Conservation (phyloP, 352 stramenopile genomes). For the Salisapilia sapeloensis region DNA sequence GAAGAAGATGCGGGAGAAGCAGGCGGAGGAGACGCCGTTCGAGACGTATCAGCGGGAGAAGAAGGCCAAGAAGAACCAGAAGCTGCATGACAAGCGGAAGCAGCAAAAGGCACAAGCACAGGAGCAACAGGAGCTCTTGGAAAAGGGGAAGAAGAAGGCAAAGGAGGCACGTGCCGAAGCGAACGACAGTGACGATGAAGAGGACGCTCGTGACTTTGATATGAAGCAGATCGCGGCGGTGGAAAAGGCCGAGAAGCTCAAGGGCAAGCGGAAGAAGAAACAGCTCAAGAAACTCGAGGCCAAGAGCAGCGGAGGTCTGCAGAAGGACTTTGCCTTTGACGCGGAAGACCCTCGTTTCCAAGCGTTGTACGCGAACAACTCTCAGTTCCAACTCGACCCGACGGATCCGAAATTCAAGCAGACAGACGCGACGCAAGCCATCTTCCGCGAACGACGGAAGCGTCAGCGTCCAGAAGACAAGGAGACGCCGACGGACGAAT, state of each 20-base stretch:
- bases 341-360: constrained; percentile 54
- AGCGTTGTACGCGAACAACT: constrained; percentile 56
- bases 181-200: constrained; percentile 11
- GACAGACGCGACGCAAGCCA: constrained; percentile 56
- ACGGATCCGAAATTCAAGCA: constrained; percentile 77
- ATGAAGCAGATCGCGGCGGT: constrained; percentile 66
- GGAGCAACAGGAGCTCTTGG: constrained; percentile 44
- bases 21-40: constrained; percentile 70
- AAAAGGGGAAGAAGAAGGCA: constrained; percentile 26
- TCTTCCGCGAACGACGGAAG: constrained; percentile 65
- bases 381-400: constrained; percentile 66
- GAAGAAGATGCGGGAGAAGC: constrained; percentile 59
- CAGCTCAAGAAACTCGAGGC: constrained; percentile 48
- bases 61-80: constrained; percentile 76
- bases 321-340: constrained; percentile 66
- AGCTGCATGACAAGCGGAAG: constrained; percentile 57
- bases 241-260: constrained; percentile 56
- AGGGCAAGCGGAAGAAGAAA: constrained; percentile 65
- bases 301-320: constrained; percentile 37
- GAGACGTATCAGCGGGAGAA: constrained; percentile 73
- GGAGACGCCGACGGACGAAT: constrained; percentile 3
- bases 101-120: constrained; percentile 36
- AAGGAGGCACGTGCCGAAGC: constrained; percentile 7
- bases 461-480: constrained; percentile 19
- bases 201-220: constrained; percentile 64